A percentile compares a stretch with the other conserved stretches of the same genome.
Evolutionary conservation across 257 asterid genomes (phyloP).

Genomic region (Prunella vulgaris): DNA sequence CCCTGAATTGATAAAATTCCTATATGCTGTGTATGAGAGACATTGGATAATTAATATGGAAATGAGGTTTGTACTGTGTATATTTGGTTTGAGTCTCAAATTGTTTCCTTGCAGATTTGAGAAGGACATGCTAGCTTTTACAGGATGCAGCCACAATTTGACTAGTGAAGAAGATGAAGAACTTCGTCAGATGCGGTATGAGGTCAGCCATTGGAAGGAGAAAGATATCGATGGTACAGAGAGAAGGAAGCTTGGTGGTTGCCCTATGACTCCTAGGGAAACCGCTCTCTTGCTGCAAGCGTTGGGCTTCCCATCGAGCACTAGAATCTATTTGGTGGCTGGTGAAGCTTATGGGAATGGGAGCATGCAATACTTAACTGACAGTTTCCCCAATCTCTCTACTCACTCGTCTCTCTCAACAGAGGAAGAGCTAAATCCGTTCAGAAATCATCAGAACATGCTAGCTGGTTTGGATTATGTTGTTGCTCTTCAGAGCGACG

Average conservation of each 20-base stretch:
- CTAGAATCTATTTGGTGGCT: constrained; percentile 87
- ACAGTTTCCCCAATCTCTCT: constrained; percentile 70
- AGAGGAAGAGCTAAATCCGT: constrained; percentile 66
- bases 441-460: constrained; percentile 87
- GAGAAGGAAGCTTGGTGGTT: constrained; percentile 78
- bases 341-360: constrained; percentile 95
- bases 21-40: neutral
- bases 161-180: constrained; percentile 79
- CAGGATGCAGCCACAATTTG: constrained; percentile 93
- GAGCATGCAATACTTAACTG: constrained; percentile 73
- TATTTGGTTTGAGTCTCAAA: neutral
- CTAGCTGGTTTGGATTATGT: constrained; percentile 92
- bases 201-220: constrained; percentile 96
- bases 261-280: constrained; percentile 96
- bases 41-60: neutral
- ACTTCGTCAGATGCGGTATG: constrained; percentile 74
- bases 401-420: constrained; percentile 73
- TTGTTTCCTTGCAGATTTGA: constrained; percentile 63
- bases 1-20: neutral
- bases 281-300: constrained; percentile 83
- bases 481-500: constrained; percentile 83
- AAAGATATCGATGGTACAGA: constrained; percentile 85
- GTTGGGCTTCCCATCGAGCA: constrained; percentile 67
- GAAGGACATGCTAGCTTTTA: constrained; percentile 98
- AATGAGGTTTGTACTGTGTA: neutral